phyloP scores from a whole-genome alignment of 495 filamentous ascomycete genomes.

The Podospora anserina region DNA sequence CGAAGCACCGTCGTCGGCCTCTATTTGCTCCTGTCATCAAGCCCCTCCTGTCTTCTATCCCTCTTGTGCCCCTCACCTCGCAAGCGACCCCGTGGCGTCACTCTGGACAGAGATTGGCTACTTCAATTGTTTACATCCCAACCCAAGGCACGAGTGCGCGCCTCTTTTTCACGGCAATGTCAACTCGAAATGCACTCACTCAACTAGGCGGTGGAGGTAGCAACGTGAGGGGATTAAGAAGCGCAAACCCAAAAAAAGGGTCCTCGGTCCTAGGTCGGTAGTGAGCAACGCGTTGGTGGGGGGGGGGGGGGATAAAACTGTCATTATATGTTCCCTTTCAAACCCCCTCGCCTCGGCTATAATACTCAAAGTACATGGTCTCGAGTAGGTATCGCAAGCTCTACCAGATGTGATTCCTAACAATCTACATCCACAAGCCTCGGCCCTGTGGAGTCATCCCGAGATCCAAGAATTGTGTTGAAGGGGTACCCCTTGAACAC shows the following conservation, averaged over 20 bases:
- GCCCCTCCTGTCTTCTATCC: neutral
- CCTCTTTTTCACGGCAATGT: neutral
- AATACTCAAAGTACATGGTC: too few relatives aligned
- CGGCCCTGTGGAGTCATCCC: neutral
- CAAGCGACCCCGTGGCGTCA: constrained; percentile 2
- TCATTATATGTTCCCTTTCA: neutral
- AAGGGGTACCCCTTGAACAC: neutral
- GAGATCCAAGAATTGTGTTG: neutral
- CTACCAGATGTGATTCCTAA: too few relatives aligned
- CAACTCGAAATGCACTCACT: neutral
- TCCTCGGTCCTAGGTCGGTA: too few relatives aligned
- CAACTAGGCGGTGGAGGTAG: neutral
- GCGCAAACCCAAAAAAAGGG: neutral
- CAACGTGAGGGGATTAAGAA: neutral
- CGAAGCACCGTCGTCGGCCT: neutral
- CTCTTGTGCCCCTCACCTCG: neutral
- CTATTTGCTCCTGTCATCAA: neutral
- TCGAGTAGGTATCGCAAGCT: too few relatives aligned
- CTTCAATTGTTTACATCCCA: neutral
- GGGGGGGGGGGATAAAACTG: too few relatives aligned
- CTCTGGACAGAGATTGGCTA: neutral
- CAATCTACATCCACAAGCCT: neutral
- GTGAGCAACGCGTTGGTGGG: neutral
- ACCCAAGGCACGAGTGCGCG: neutral
- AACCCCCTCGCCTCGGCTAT: too few relatives aligned